Percentiles rank a stretch among this genome's conserved stretches.
These are phyloP conservation scores for Malania oleifera DNA, from an alignment of 164 flowering plant genomes.

Conservation along the genomic window DNA sequence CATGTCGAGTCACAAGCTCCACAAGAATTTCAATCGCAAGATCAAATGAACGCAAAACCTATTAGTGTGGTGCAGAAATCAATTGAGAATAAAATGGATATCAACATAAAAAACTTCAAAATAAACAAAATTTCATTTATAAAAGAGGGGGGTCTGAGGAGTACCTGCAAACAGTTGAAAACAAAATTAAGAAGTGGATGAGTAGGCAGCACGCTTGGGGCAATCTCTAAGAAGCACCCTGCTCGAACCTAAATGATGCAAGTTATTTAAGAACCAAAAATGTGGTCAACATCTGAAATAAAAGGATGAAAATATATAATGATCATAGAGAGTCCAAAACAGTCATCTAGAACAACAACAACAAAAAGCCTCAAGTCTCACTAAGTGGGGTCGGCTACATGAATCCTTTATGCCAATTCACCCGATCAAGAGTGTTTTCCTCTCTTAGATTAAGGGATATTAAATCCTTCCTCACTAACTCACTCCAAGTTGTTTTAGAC, in stretches of 20 bases:
- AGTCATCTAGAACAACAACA: no score
- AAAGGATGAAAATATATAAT: no score
- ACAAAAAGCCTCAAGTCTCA: no score
- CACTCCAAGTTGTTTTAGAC: no score
- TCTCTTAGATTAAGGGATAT: no score
- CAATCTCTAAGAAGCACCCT: slow-evolving; percentile 80
- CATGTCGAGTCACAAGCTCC: slow-evolving; percentile 81
- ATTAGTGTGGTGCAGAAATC: slow-evolving; percentile 7
- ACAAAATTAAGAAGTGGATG: slow-evolving; percentile 90
- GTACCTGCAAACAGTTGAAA: slow-evolving; percentile 78
- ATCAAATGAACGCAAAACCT: slow-evolving; percentile 81
- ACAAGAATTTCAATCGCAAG: slow-evolving; percentile 84
- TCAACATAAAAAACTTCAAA: not conserved
- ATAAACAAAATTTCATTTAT: not conserved
- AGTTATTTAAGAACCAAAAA: no score
- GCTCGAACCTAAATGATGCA: slow-evolving; percentile 63
- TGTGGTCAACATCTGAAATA: no score
- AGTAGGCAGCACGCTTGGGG: slow-evolving; percentile 51
- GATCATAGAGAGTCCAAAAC: no score
- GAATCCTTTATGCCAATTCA: no score
- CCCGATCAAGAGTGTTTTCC: no score
- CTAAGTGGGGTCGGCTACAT: no score
- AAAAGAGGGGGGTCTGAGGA: not conserved
- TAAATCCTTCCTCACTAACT: no score
- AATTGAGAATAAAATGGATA: not conserved